Percentiles rank a stretch among this genome's conserved stretches.
Conservation (phyloP, 495 filamentous ascomycete species). For the Aspergillus asperescens region DNA sequence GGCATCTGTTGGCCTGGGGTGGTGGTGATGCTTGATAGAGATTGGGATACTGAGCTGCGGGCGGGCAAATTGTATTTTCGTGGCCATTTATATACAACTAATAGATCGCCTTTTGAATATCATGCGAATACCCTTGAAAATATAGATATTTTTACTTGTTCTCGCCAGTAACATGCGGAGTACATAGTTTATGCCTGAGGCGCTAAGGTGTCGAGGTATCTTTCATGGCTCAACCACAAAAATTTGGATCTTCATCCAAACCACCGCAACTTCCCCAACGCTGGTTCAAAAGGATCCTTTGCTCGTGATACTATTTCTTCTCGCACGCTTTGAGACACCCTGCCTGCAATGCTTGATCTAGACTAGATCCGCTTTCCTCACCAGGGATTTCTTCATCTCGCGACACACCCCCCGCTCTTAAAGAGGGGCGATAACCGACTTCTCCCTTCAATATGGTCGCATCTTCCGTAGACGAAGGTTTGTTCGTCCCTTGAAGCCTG, state of each 20-base stretch:
- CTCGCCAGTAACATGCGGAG: too few relatives aligned
- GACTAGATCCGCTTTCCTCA: background rate
- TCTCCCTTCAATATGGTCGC: conserved; percentile 8
- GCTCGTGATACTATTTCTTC: background rate
- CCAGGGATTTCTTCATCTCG: background rate
- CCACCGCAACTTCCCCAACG: background rate
- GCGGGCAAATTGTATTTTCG: too few relatives aligned
- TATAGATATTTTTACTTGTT: too few relatives aligned
- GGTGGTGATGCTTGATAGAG: background rate
- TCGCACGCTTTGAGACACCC: background rate
- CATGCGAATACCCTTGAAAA: too few relatives aligned
- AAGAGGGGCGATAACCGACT: background rate
- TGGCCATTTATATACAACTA: too few relatives aligned
- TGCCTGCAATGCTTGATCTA: background rate
- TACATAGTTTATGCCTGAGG: too few relatives aligned
- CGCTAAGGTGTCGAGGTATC: background rate
- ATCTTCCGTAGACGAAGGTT: conserved; percentile 5
- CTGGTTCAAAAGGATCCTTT: background rate
- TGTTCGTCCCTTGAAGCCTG: background rate
- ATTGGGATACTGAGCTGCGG: background rate
- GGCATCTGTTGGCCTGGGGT: background rate
- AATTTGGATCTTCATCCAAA: background rate
- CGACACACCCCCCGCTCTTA: background rate
- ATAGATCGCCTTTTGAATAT: too few relatives aligned
- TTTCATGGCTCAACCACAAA: background rate